A percentile compares a stretch with the other conserved stretches of the same genome.
These are phyloP conservation scores for Bremia lactucae DNA, from an alignment of 352 stramenopile genomes.

Conservation along the genomic window DNA sequence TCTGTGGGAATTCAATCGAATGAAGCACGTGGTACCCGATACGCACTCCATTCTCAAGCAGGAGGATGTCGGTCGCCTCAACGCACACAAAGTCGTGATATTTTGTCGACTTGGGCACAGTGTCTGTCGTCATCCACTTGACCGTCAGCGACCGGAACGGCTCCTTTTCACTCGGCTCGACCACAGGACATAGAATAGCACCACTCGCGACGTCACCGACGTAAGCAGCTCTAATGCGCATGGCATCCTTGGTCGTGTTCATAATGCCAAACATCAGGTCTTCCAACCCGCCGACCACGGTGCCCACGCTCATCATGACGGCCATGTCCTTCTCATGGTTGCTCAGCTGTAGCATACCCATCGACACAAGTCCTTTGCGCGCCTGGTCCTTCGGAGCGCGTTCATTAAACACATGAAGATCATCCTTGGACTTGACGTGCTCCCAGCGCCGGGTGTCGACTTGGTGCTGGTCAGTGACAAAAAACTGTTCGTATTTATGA, in stretches of 20 bases:
- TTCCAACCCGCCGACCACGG: slow-evolving; percentile 6
- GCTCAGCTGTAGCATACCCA: background rate
- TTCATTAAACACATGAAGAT: slow-evolving; percentile 35
- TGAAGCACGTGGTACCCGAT: slow-evolving; percentile 18
- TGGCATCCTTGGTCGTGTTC: slow-evolving; percentile 5
- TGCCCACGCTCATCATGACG: slow-evolving; percentile 6
- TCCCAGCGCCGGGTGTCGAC: slow-evolving; percentile 34
- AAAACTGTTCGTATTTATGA: slow-evolving; percentile 33
- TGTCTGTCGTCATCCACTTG: slow-evolving; percentile 14
- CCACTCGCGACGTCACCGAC: slow-evolving; percentile 4
- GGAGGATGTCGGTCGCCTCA: slow-evolving; percentile 12
- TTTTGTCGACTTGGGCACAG: slow-evolving; percentile 1
- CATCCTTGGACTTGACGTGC: slow-evolving; percentile 26
- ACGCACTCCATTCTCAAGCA: slow-evolving; percentile 10
- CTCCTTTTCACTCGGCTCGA: slow-evolving; percentile 10
- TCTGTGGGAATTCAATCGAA: slow-evolving; percentile 16
- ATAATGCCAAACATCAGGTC: slow-evolving; percentile 15
- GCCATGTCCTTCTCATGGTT: slow-evolving; percentile 9
- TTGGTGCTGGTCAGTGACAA: slow-evolving; percentile 11
- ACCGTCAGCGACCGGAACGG: slow-evolving; percentile 10
- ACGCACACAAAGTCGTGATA: slow-evolving; percentile 16
- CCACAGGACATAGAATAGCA: slow-evolving; percentile 6
- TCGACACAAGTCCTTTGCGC: background rate
- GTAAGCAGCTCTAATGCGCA: slow-evolving; percentile 13
- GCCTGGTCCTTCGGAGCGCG: slow-evolving; percentile 7